phyloP scores from a whole-genome alignment of 1,139 yeast species.

The Zygoascus sp. region DNA sequence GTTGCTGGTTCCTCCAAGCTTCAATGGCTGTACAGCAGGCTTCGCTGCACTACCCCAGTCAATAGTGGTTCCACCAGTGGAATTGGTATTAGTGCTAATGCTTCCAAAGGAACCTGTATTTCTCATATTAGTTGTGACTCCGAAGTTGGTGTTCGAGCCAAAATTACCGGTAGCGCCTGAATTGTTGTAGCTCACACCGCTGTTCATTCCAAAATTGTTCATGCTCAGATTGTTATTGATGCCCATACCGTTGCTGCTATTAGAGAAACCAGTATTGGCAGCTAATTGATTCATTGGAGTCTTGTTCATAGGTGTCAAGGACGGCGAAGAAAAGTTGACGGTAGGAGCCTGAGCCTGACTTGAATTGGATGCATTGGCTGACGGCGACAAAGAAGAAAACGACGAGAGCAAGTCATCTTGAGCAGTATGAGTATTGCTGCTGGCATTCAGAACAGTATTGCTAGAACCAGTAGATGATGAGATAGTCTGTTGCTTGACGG shows the following conservation, averaged over 20 bases:
- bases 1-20: not conserved
- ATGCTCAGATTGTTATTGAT: no score
- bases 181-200: no score
- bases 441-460: not conserved
- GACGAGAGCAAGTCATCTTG: slow-evolving; percentile 6
- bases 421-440: not conserved
- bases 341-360: not conserved
- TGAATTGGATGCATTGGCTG: not conserved
- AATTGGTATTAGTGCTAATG: no score
- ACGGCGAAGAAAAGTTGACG: not conserved
- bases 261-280: not conserved
- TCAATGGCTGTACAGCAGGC: not conserved
- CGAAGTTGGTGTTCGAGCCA: not conserved
- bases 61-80: no score
- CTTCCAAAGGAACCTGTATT: not conserved
- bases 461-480: no score
- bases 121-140: not conserved
- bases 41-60: not conserved
- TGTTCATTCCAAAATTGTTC: no score
- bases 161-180: no score
- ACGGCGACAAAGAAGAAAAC: slow-evolving; percentile 2
- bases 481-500: not conserved
- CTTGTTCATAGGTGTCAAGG: slow-evolving; percentile 7
- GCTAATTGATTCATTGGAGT: slow-evolving; percentile 9
- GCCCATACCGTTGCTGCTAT: no score